These are phyloP conservation scores for Sporothrix humicola DNA, from an alignment of 2,329 filamentous ascomycete genomes.

Conservation along the genomic window DNA sequence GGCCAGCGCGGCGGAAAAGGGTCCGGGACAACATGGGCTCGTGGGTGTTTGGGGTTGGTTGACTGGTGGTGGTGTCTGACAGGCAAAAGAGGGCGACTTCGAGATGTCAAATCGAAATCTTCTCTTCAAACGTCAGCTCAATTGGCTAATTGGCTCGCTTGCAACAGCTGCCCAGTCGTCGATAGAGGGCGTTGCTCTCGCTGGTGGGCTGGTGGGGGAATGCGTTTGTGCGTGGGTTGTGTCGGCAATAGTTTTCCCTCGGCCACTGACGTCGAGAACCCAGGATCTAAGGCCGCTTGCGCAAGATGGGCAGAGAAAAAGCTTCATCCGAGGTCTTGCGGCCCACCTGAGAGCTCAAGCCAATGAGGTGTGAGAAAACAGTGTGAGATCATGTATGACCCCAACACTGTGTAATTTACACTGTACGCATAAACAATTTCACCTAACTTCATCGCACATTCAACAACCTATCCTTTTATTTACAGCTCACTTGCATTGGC, in stretches of 20 bases:
- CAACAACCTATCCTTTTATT: not conserved
- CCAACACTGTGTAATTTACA: not conserved
- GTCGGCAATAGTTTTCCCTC: conserved; percentile 37
- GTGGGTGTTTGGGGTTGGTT: not conserved
- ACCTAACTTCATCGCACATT: not conserved
- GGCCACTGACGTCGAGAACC: conserved; percentile 30
- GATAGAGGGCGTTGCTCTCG: not conserved
- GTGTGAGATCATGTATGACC: not conserved
- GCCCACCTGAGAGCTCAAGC: conserved; percentile 20
- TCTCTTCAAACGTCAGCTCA: not conserved
- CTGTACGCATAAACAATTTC: not conserved
- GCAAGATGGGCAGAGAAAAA: conserved; percentile 32
- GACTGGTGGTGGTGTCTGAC: not conserved
- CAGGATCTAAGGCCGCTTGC: not conserved
- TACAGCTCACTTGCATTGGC: not conserved
- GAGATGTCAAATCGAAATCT: not conserved
- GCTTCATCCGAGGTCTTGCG: conserved; percentile 35
- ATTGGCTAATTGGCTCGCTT: conserved; percentile 11
- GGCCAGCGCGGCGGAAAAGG: conserved; percentile 59
- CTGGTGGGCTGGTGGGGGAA: not conserved
- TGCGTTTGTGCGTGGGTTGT: conserved; percentile 12
- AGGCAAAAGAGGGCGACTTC: not conserved
- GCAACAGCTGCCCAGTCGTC: conserved; percentile 9
- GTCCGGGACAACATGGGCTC: conserved; percentile 61
- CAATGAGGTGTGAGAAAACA: not conserved